Evolutionary conservation across 345 rosid species (phyloP).

Genomic region (Eucalyptus pumila): DNA sequence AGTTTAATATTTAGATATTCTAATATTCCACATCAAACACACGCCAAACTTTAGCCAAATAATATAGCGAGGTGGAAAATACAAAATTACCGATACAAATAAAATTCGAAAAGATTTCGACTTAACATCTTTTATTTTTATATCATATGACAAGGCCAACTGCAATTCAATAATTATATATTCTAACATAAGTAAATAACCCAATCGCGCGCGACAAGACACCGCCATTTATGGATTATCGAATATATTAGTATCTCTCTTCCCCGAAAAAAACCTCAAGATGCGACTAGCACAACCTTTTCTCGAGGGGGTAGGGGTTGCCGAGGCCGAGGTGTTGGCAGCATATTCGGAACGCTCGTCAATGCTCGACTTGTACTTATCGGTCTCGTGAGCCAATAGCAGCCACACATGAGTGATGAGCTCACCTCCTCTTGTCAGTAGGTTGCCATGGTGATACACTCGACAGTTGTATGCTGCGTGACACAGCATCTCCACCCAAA

Average conservation of each 20-base stretch:
- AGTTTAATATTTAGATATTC: too few relatives aligned
- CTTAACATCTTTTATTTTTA: not conserved
- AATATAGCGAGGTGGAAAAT: not conserved
- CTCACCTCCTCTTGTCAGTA: not conserved
- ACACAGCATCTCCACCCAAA: not conserved
- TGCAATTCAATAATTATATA: too few relatives aligned
- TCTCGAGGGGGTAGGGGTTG: accelerated
- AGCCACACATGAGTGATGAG: not conserved
- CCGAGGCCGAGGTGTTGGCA: not conserved
- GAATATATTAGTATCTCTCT: not conserved
- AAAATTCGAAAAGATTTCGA: too few relatives aligned
- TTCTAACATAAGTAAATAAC: accelerated
- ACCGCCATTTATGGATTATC: not conserved
- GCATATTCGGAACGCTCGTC: not conserved
- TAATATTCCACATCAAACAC: too few relatives aligned
- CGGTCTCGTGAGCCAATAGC: not conserved
- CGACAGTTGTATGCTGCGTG: not conserved
- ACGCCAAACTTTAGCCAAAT: not conserved
- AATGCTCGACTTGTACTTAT: not conserved
- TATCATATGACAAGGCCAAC: not conserved
- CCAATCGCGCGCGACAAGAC: not conserved
- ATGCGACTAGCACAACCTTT: not conserved
- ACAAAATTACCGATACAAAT: too few relatives aligned
- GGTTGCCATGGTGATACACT: not conserved
- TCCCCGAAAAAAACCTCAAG: not conserved